Evolutionary conservation across 331 rosid genomes (phyloP).

Genomic region (Pyrus hybrid): DNA sequence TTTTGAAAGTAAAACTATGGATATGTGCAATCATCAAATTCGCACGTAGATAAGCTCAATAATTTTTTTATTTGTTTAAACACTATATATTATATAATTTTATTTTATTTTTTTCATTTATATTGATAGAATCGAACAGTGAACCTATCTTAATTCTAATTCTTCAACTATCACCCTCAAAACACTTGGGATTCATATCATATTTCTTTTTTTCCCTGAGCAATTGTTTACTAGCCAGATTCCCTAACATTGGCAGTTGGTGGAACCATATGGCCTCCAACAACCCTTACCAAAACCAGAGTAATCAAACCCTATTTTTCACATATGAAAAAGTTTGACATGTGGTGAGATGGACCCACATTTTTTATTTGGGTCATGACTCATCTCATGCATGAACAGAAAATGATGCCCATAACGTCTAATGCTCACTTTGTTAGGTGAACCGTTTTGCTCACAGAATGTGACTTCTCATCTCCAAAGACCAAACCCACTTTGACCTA

Average conservation of each 20-base stretch:
- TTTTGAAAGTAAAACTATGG: not conserved
- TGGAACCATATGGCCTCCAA: not conserved
- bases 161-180: too few relatives aligned
- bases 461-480: not conserved
- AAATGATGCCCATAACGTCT: conserved; percentile 7
- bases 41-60: too few relatives aligned
- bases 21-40: not conserved
- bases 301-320: conserved; percentile 1
- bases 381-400: not conserved
- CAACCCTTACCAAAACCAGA: not conserved
- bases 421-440: conserved; percentile 15
- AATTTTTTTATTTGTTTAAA: too few relatives aligned
- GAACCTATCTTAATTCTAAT: too few relatives aligned
- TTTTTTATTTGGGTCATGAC: not conserved
- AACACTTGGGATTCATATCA: too few relatives aligned
- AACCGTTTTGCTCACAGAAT: not conserved
- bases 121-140: too few relatives aligned
- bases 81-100: too few relatives aligned
- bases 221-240: not conserved
- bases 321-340: not conserved
- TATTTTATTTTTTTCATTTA: too few relatives aligned
- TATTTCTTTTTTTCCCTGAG: too few relatives aligned
- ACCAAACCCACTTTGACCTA: not conserved
- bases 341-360: conserved; percentile 5
- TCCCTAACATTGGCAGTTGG: not conserved